Base-by-base conservation (phyloP, 176 grass and related monocot genomes). In the Aegilops bicornis region DNA sequence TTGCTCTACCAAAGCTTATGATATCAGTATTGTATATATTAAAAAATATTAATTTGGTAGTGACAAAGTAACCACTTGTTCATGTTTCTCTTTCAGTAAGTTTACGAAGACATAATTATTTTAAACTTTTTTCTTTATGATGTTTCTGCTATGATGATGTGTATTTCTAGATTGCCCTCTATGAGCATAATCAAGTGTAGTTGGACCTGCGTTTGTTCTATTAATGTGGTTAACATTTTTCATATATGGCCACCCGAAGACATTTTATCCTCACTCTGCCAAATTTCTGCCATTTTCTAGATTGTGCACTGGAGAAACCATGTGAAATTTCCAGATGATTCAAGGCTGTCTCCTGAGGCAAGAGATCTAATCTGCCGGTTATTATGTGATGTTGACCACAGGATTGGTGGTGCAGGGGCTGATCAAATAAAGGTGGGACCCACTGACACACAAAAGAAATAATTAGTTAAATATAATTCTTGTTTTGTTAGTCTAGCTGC, bases 301-400 rank as follows among this genome's bases (percentile, higher is more conserved):
- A 99, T 99, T 87, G 97, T 99, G 84, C 94, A 99, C 67, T 99
- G 97, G 97, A 96, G 92, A 92, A 94, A 91, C 87, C 91, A 99
- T 89, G 85, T 99, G 87, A 99, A 92, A 79, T 99, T 99, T 96
- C 94, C 97, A 37, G 97, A 99, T 81, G 97, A 99, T 81, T 87
- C 90, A 60, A 93, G 81, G 72, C 86, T 99, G 77, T 92, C 97
- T 77, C 66, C 84, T 74, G 97, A 99, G 88, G 93, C 97, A 83
- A 94, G 87, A 62, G 90, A 96, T 91, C 90, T 99, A 71, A 99
- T 99, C 78, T 91, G 88, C 76, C 95, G 92, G 78, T 94, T 99
- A 77, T 86, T 99, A 77, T 99, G 97, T 87, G 97, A 99, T 85
- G 97, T 95, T 82, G 97, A 99, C 54, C 94, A 91, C 77, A 93